These are phyloP conservation scores for Tirmania nivea DNA, from an alignment of 495 filamentous ascomycete genomes.

Conservation along the genomic window DNA sequence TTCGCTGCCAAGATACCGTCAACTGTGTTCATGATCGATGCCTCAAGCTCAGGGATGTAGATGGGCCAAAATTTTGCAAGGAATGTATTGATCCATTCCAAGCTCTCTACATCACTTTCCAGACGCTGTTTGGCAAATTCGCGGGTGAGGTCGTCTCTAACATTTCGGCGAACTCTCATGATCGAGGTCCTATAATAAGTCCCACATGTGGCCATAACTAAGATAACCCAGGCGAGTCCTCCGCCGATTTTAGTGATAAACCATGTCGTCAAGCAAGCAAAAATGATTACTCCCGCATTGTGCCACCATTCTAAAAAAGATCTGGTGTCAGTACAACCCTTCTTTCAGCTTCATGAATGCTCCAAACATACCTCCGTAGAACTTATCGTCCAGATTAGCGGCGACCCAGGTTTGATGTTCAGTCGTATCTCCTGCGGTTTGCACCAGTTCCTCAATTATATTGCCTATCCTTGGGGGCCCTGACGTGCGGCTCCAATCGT, in stretches of 20 bases:
- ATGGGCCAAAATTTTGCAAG: constrained; percentile 98
- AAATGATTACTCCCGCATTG: constrained; percentile 76
- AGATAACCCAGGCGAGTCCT: constrained; percentile 76
- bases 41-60: constrained; percentile 77
- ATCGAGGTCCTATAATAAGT: constrained; percentile 96
- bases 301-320: constrained; percentile 74
- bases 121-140: constrained; percentile 75
- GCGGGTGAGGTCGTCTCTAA: constrained; percentile 81
- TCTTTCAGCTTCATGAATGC: background rate
- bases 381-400: constrained; percentile 62
- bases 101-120: constrained; percentile 76
- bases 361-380: constrained; percentile 52
- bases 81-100: constrained; percentile 99
- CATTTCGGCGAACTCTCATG: constrained; percentile 82
- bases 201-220: constrained; percentile 74
- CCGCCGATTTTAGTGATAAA: constrained; percentile 70
- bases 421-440: constrained; percentile 21
- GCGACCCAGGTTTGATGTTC: constrained; percentile 84
- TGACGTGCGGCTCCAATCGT: constrained; percentile 48
- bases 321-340: background rate
- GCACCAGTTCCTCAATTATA: constrained; percentile 23
- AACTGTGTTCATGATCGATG: constrained; percentile 76
- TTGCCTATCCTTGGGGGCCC: constrained; percentile 79
- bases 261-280: constrained; percentile 83
- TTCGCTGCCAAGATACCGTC: constrained; percentile 85